These are phyloP conservation scores for Endoconidiophora laricicola DNA, from an alignment of 2,329 filamentous ascomycete species.

Conservation along the genomic window DNA sequence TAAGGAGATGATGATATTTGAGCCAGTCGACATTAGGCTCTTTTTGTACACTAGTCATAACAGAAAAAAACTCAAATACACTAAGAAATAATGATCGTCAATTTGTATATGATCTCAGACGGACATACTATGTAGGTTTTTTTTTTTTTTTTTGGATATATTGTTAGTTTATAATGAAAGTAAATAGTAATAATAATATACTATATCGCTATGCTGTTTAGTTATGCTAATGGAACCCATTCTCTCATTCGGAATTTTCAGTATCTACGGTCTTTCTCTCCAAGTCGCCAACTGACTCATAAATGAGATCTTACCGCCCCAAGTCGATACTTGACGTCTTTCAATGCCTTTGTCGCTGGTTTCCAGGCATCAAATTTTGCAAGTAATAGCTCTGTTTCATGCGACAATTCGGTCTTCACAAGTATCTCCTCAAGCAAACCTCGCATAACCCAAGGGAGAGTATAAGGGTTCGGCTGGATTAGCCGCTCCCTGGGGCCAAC, in stretches of 20 bases:
- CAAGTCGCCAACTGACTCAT: background rate
- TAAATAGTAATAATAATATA: background rate
- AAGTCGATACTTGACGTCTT: constrained; percentile 87
- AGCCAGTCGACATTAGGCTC: background rate
- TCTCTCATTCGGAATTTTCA: no score
- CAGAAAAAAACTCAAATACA: background rate
- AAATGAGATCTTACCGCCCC: constrained; percentile 63
- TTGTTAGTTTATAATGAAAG: background rate
- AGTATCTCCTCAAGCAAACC: constrained; percentile 83
- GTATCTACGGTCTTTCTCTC: background rate
- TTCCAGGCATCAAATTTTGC: constrained; percentile 87
- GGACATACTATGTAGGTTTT: no score
- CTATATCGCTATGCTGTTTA: background rate
- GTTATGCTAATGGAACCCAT: no score
- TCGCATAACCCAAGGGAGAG: constrained; percentile 89
- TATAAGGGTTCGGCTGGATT: constrained; percentile 60
- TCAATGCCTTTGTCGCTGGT: constrained; percentile 73
- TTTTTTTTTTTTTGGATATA: no score
- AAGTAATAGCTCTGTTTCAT: constrained; percentile 66
- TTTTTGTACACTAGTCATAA: constrained; percentile 12
- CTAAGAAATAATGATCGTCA: background rate
- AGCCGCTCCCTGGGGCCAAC: constrained; percentile 19
- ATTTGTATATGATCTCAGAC: background rate
- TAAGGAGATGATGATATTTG: background rate
- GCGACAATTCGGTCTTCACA: constrained; percentile 62